Evolutionary conservation across 306 rosid species (phyloP).

Genomic region (Nissolia schottii): DNA sequence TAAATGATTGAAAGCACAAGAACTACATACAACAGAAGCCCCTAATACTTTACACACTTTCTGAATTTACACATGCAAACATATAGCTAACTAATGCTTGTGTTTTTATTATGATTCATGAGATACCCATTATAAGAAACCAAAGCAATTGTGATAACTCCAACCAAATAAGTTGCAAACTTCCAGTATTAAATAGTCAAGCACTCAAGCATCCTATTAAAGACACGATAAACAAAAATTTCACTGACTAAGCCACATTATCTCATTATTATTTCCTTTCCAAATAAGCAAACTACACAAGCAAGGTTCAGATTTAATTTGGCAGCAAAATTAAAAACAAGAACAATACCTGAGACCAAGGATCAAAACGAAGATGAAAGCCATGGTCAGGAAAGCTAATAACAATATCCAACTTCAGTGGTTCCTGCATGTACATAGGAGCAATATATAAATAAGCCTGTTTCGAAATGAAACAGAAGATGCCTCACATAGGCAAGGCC

Average conservation of each 20-base stretch:
- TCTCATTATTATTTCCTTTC: background rate
- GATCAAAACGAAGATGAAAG: slow-evolving; percentile 95
- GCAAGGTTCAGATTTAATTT: background rate
- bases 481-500: background rate
- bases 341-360: slow-evolving; percentile 88
- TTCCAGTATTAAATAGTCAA: background rate
- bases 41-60: background rate
- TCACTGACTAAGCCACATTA: background rate
- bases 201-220: background rate
- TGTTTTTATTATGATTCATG: background rate
- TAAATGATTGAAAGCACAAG: slow-evolving; percentile 11
- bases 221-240: background rate
- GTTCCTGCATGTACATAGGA: slow-evolving; percentile 60
- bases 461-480: background rate
- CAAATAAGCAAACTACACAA: background rate
- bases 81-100: background rate
- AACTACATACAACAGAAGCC: background rate
- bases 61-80: background rate
- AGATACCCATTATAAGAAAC: background rate
- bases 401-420: slow-evolving; percentile 78
- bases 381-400: slow-evolving; percentile 98
- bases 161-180: slow-evolving; percentile 5
- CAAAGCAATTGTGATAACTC: background rate
- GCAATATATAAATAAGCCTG: background rate
- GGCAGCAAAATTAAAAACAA: background rate